A percentile compares a stretch with the other conserved stretches of the same genome.
phyloP scores from a whole-genome alignment of 768 basidiomycete species.

The Termitomyces titanicus region DNA sequence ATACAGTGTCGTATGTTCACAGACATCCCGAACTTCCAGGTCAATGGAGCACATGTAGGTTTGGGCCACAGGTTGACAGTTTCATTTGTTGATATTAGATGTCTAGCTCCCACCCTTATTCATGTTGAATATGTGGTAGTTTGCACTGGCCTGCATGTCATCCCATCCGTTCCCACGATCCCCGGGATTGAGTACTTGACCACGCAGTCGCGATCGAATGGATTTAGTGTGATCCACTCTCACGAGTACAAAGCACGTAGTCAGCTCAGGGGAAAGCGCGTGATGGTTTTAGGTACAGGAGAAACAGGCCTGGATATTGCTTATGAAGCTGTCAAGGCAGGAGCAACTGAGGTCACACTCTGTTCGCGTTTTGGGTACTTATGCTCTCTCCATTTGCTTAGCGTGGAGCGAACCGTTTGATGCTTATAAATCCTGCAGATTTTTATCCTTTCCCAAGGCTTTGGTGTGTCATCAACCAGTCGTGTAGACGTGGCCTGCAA shows the following conservation, averaged over 20 bases:
- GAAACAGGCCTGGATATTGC: constrained; percentile 65
- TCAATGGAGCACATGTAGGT: constrained; percentile 27
- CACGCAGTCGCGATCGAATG: constrained; percentile 16
- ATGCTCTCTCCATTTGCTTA: constrained; percentile 4
- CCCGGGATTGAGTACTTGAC: constrained; percentile 43
- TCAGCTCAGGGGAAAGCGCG: constrained; percentile 40
- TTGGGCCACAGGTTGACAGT: background rate
- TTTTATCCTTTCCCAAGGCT: constrained; percentile 57
- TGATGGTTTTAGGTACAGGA: constrained; percentile 57
- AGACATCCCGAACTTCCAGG: constrained; percentile 12
- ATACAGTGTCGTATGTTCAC: constrained; percentile 31
- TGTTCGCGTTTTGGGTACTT: constrained; percentile 53
- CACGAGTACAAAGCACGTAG: constrained; percentile 44
- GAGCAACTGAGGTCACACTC: constrained; percentile 47
- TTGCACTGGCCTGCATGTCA: constrained; percentile 55
- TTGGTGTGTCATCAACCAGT: constrained; percentile 26
- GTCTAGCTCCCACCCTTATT: constrained; percentile 25
- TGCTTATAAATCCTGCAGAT: constrained; percentile 24
- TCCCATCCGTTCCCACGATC: constrained; percentile 45
- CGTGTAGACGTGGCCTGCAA: background rate
- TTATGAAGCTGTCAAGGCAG: constrained; percentile 45
- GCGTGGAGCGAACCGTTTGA: background rate
- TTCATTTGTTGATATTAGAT: background rate
- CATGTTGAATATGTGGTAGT: constrained; percentile 41
- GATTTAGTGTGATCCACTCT: constrained; percentile 42